These are phyloP conservation scores for Remersonia thermophila DNA, from an alignment of 2,329 filamentous ascomycete genomes.

Conservation along the genomic window DNA sequence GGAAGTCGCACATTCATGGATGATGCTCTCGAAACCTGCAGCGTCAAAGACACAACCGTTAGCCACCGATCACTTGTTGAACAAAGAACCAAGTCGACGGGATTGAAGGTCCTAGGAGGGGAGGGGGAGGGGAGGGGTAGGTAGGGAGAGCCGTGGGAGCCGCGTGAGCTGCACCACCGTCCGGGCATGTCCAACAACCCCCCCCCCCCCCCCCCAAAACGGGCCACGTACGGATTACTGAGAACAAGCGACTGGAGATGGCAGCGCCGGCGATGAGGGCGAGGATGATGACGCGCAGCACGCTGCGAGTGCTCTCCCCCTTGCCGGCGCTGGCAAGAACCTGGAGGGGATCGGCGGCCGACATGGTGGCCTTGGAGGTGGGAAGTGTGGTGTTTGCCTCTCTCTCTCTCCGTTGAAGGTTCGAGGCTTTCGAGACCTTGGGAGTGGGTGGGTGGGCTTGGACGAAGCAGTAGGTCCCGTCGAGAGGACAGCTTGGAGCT, in stretches of 20 bases:
- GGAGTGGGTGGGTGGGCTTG: background rate
- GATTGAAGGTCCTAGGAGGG: too few species aligned
- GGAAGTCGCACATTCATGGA: conserved; percentile 82
- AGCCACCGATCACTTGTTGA: conserved; percentile 19
- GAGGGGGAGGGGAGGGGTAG: too few species aligned
- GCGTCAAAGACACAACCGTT: conserved; percentile 19
- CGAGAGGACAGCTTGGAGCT: conserved; percentile 23
- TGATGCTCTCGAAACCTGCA: conserved; percentile 92
- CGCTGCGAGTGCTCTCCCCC: conserved; percentile 67
- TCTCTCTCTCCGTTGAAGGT: conserved; percentile 12
- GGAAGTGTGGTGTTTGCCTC: conserved; percentile 17
- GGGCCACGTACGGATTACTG: conserved; percentile 73
- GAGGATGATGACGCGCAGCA: conserved; percentile 84
- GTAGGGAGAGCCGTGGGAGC: too few species aligned
- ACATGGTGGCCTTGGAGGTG: conserved; percentile 18
- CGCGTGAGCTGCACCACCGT: too few species aligned
- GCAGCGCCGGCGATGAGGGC: conserved; percentile 82
- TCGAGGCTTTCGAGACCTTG: background rate
- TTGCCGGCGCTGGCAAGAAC: conserved; percentile 61
- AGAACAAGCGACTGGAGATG: conserved; percentile 89
- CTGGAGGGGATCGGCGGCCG: conserved; percentile 19
- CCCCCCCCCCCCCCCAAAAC: too few species aligned
- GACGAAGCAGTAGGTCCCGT: conserved; percentile 1
- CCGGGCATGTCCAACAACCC: too few species aligned
- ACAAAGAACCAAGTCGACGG: too few species aligned